These are phyloP conservation scores for Coprinopsis sp. DNA, from an alignment of 768 basidiomycete genomes.

Conservation along the genomic window DNA sequence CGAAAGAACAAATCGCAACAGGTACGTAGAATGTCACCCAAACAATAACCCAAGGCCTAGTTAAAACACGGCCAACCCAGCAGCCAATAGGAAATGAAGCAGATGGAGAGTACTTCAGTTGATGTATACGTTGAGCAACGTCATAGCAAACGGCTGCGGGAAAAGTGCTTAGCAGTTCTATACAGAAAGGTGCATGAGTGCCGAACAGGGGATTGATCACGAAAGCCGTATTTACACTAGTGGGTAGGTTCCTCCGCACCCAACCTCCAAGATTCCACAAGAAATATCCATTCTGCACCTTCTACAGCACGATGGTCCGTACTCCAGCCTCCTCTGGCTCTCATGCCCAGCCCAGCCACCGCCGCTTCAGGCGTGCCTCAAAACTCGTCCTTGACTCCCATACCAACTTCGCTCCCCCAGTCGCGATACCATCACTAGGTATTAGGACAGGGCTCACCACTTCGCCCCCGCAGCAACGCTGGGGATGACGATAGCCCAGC, in stretches of 20 bases:
- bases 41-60: no score
- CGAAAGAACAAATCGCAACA: no score
- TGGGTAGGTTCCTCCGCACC: constrained; percentile 75
- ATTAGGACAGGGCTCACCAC: constrained; percentile 72
- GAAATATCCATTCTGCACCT: constrained; percentile 84
- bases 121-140: no score
- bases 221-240: no score
- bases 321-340: constrained; percentile 53
- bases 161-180: no score
- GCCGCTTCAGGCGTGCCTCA: constrained; percentile 20
- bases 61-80: no score
- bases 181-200: no score
- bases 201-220: no score
- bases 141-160: no score
- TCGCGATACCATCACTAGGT: constrained; percentile 75
- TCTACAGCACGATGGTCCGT: constrained; percentile 87
- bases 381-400: constrained; percentile 52
- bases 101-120: no score
- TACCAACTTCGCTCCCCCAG: constrained; percentile 75
- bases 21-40: no score
- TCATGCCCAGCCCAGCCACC: constrained; percentile 3
- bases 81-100: no score
- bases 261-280: constrained; percentile 79
- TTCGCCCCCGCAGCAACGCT: constrained; percentile 80
- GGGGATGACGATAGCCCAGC: constrained; percentile 75